Evolutionary conservation across 116 monocot species (phyloP), one percentile per base, ranked within the genome.

Genomic region (Posidonia oceanica): DNA sequence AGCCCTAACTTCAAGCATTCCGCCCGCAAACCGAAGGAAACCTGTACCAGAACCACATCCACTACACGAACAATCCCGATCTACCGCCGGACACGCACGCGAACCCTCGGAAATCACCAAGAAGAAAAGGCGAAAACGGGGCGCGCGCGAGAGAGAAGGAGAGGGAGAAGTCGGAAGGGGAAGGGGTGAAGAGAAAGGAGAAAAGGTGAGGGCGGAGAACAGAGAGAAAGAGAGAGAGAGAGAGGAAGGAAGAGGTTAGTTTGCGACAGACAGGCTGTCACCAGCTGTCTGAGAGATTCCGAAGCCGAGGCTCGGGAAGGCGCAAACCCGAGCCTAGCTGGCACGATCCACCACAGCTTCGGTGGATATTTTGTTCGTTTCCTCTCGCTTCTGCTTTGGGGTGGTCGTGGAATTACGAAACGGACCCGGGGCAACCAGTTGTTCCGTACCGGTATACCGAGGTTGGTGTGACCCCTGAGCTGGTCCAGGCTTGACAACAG

Each of bases 181-280:
- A 57, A 69, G 63, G 14, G 22, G 14, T 36, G 17, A 61, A 61
- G 39, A 5, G 37, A 14, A 53, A 38, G 14, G 20, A 17, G 18
- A 18, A 74, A 36, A 52, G 52, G 59, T 44, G 53, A 41, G 54
- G 36, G 74, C 64, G 72, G 61, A 59, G 53, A 71, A 60, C 55
- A 67, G 61, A 69, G 76, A 80, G 63, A 59, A 68, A 66, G 70
- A 36, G 66, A 37, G 59, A 69, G 67, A 76, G 41, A 54, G 41
- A 60, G 55, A 36, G 60, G 53, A 40, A 48, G 23, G 53, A 54
- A 38, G 21, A 22, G 74, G 58, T 59, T 18, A 21, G 39, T 68
- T 17, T 73, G 78, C 69, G 75, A 77, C 36, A 70, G 83, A 90
- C 86, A 86, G 76, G 55, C 86, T 78, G 86, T 83, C 68, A 52